phyloP scores from a whole-genome alignment of 345 rosid species.

The Sonneratia caseolaris region DNA sequence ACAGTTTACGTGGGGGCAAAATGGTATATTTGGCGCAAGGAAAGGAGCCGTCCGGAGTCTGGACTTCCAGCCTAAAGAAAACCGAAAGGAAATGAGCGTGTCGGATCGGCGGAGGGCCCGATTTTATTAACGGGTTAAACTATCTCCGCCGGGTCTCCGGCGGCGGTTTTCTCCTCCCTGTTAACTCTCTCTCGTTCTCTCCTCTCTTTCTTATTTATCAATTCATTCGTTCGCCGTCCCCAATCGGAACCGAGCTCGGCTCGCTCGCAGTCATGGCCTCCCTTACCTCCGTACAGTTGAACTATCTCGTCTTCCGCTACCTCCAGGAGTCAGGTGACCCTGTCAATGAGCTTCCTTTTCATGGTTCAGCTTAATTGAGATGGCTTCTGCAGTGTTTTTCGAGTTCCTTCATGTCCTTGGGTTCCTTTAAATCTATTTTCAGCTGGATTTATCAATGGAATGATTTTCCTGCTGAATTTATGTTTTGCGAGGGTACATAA shows the following conservation, averaged over 20 bases:
- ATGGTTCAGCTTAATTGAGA: not conserved
- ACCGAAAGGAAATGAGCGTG: too few species aligned
- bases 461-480: not conserved
- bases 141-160: too few species aligned
- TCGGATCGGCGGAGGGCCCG: too few species aligned
- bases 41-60: too few species aligned
- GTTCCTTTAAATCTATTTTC: not conserved
- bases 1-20: too few species aligned
- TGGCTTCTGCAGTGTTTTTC: not conserved
- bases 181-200: not conserved
- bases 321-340: slow-evolving; percentile 81
- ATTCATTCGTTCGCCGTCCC: not conserved
- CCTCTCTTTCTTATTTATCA: not conserved
- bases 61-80: too few species aligned
- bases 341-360: not conserved
- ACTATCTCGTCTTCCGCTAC: slow-evolving; percentile 85
- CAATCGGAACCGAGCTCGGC: not conserved
- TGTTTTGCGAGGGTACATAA: not conserved
- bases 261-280: slow-evolving; percentile 34
- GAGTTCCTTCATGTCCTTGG: not conserved
- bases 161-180: too few species aligned
- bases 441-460: not conserved
- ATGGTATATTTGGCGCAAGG: too few species aligned
- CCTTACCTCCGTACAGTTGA: slow-evolving; percentile 72
- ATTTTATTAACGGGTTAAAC: too few species aligned